Conservation (phyloP, 192 early-diverging fungal genomes). For the Podochytrium sp. region DNA sequence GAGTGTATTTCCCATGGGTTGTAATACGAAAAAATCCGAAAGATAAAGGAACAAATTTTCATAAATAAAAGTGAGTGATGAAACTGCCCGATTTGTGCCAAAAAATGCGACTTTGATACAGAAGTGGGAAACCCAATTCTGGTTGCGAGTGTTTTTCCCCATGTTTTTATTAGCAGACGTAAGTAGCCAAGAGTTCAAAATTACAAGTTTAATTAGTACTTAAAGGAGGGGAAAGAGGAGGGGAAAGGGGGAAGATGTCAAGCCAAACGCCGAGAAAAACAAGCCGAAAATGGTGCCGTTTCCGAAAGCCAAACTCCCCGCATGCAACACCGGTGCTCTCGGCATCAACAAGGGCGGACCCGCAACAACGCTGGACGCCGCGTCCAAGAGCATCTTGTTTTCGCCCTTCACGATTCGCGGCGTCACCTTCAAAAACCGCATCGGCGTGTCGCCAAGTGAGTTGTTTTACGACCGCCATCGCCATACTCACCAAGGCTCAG, state of each 20-base stretch:
- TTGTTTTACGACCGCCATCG: conserved; percentile 56
- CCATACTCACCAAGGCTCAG: neutral
- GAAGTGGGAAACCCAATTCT: no score
- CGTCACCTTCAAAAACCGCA: conserved; percentile 75
- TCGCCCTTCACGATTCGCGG: conserved; percentile 66
- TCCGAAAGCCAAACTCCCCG: neutral
- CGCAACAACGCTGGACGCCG: conserved; percentile 10
- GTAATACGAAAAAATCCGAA: no score
- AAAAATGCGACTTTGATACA: no score
- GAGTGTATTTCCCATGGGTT: neutral
- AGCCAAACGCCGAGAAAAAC: no score
- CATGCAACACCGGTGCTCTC: neutral
- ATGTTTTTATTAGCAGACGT: no score
- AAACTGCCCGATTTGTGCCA: no score
- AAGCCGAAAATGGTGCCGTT: neutral
- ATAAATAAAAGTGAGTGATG: no score
- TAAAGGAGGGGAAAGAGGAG: neutral
- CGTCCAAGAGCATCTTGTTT: conserved; percentile 17
- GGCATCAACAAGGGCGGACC: conserved; percentile 22
- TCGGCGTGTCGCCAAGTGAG: conserved; percentile 66
- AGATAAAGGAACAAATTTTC: no score
- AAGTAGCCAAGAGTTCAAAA: no score
- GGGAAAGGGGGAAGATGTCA: no score
- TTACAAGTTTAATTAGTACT: no score
- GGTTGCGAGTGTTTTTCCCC: no score